Conservation (phyloP, 2,329 filamentous ascomycete species). For the Coniosporium tulheliwenetii region DNA sequence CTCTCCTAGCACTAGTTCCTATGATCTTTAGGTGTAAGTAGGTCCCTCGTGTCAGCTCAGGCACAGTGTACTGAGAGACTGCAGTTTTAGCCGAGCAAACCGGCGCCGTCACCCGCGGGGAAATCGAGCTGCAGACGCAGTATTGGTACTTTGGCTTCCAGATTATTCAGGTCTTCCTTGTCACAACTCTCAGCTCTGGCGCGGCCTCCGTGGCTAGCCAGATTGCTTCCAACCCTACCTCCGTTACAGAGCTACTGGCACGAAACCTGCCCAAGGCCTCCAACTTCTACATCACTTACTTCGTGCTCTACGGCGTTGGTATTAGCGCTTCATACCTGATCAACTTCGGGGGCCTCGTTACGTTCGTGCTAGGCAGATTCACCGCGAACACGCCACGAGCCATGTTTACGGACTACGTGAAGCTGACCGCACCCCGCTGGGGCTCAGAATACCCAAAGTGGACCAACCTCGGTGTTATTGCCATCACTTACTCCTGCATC, state of each 20-base stretch:
- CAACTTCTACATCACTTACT: slow-evolving; percentile 26
- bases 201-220: slow-evolving; percentile 15
- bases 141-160: slow-evolving; percentile 24
- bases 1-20: slow-evolving; percentile 28
- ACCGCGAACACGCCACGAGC: slow-evolving; percentile 28
- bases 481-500: slow-evolving; percentile 31
- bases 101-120: slow-evolving; percentile 22
- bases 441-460: slow-evolving; percentile 31
- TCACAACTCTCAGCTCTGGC: slow-evolving; percentile 22
- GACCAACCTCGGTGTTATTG: slow-evolving; percentile 26
- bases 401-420: slow-evolving; percentile 27
- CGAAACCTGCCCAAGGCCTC: slow-evolving; percentile 19
- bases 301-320: slow-evolving; percentile 20
- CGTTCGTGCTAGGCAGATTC: slow-evolving; percentile 14
- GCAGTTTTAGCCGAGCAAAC: slow-evolving; percentile 19
- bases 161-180: slow-evolving; percentile 25
- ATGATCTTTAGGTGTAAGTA: slow-evolving; percentile 21
- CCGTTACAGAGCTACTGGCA: slow-evolving; percentile 16
- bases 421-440: slow-evolving; percentile 26
- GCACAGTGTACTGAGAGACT: background rate
- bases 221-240: slow-evolving; percentile 16
- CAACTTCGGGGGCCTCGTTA: slow-evolving; percentile 12
- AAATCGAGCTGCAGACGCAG: slow-evolving; percentile 26
- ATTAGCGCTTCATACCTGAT: slow-evolving; percentile 13
- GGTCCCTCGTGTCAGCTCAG: background rate